A percentile compares a stretch with the other conserved stretches of the same genome.
Conservation (phyloP, 148 eudicot genomes). For the Chenopodium suecicum region DNA sequence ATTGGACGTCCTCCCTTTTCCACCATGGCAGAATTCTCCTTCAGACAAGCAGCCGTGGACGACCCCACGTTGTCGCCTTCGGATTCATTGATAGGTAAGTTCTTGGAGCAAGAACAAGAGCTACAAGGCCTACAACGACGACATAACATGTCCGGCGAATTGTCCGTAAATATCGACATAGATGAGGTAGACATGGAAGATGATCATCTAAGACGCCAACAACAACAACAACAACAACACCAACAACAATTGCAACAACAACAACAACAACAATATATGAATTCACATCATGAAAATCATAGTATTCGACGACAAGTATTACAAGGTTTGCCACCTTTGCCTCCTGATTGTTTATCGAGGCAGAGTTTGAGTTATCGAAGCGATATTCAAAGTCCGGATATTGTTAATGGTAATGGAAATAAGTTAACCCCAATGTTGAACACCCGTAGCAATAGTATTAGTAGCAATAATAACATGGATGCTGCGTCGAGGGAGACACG, state of each 20-base stretch:
- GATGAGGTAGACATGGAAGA: slow-evolving; percentile 47
- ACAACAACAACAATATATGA: background rate
- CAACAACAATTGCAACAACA: background rate
- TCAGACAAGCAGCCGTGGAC: background rate
- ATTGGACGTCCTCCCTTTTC: background rate
- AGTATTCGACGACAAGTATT: slow-evolving; percentile 18
- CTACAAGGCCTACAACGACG: background rate
- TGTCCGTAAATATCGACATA: slow-evolving; percentile 41
- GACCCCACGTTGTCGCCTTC: slow-evolving; percentile 25
- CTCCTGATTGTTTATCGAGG: slow-evolving; percentile 24
- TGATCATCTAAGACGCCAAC: background rate
- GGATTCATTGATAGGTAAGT: slow-evolving; percentile 36
- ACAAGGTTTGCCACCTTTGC: slow-evolving; percentile 39
- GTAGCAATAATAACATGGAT: background rate
- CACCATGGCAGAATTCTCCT: slow-evolving; percentile 18
- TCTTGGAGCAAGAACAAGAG: slow-evolving; percentile 23
- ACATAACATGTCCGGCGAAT: slow-evolving; percentile 36
- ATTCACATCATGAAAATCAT: background rate
- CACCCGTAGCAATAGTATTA: background rate
- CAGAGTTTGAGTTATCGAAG: slow-evolving; percentile 22
- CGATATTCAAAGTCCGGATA: slow-evolving; percentile 29
- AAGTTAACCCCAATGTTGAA: background rate
- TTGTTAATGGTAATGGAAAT: background rate
- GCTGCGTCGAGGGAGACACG: slow-evolving; percentile 31
- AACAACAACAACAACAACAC: slow-evolving; percentile 9